phyloP scores from a whole-genome alignment of 2,329 filamentous ascomycete genomes.

The Rasamsonia emersonii region DNA sequence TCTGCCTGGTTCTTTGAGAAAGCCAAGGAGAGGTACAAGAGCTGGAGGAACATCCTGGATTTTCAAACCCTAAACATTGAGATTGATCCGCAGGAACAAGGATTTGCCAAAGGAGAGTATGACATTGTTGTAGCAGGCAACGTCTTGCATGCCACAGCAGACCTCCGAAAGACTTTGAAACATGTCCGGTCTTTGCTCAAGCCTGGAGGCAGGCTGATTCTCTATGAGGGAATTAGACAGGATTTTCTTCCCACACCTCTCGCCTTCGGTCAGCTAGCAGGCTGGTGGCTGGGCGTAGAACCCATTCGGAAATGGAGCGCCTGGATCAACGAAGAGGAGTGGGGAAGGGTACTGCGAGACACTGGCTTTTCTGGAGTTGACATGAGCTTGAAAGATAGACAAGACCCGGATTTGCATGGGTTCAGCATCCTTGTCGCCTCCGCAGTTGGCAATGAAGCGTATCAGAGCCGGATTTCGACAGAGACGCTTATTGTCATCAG shows the following conservation, averaged over 20 bases:
- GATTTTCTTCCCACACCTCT: slow-evolving; percentile 12
- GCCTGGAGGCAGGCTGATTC: neutral
- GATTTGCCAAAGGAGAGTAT: neutral
- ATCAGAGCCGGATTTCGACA: slow-evolving; percentile 1
- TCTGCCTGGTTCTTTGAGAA: slow-evolving; percentile 23
- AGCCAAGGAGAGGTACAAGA: slow-evolving; percentile 17
- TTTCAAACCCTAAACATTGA: slow-evolving; percentile 10
- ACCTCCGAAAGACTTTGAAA: neutral
- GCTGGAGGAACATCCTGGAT: slow-evolving; percentile 16
- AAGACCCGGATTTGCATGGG: slow-evolving; percentile 11
- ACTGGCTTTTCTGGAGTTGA: slow-evolving; percentile 19
- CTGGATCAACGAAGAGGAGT: slow-evolving; percentile 8
- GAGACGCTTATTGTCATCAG: neutral
- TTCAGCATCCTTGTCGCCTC: slow-evolving; percentile 14
- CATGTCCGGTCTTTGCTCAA: neutral
- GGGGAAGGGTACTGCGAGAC: slow-evolving; percentile 16
- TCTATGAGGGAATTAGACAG: slow-evolving; percentile 27
- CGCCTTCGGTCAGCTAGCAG: slow-evolving; percentile 27
- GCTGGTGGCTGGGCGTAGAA: slow-evolving; percentile 30
- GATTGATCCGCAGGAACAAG: neutral
- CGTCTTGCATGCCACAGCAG: slow-evolving; percentile 1
- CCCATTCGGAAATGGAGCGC: slow-evolving; percentile 11
- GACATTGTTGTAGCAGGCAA: slow-evolving; percentile 1
- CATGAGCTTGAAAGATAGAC: slow-evolving; percentile 5
- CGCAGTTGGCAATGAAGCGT: slow-evolving; percentile 6